Percentiles rank a stretch among this genome's conserved stretches.
Evolutionary conservation across 1,139 yeast genomes (phyloP).

Genomic region (Kurtzmaniella quercitrusa): DNA sequence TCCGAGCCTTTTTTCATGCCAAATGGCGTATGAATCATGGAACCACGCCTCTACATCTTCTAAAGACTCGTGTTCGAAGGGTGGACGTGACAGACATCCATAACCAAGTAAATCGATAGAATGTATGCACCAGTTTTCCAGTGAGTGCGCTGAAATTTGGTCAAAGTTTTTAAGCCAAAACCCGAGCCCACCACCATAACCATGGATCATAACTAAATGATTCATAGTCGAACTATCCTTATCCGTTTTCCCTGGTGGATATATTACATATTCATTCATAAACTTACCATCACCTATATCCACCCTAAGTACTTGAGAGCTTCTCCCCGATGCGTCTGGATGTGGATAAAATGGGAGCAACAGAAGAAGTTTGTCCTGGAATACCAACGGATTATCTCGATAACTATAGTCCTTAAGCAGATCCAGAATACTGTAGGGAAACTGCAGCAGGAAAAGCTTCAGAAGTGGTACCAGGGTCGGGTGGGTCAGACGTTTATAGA

Average conservation of each 20-base stretch:
- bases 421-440: conserved; percentile 53
- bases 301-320: conserved; percentile 31
- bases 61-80: conserved; percentile 31
- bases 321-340: conserved; percentile 26
- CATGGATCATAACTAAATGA: conserved; percentile 67
- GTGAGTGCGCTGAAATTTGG: conserved; percentile 22
- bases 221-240: conserved; percentile 25
- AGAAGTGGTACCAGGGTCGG: conserved; percentile 61
- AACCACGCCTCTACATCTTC: conserved; percentile 49
- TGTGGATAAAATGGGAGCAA: conserved; percentile 39
- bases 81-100: conserved; percentile 69
- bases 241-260: conserved; percentile 38
- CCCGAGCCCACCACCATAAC: conserved; percentile 78
- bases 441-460: conserved; percentile 46
- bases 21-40: conserved; percentile 44
- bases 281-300: conserved; percentile 41
- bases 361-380: conserved; percentile 51
- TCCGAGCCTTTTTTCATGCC: conserved; percentile 36
- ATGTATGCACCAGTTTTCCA: conserved; percentile 57
- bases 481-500: conserved; percentile 49
- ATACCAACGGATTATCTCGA: conserved; percentile 37
- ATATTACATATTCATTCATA: conserved; percentile 63
- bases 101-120: conserved; percentile 73
- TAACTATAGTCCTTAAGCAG: conserved; percentile 48
- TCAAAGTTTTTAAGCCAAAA: conserved; percentile 62